Evolutionary conservation across 441 rosid genomes (phyloP), one percentile per base, ranked within the genome.

Genomic region (Arabidopsis lyrata): DNA sequence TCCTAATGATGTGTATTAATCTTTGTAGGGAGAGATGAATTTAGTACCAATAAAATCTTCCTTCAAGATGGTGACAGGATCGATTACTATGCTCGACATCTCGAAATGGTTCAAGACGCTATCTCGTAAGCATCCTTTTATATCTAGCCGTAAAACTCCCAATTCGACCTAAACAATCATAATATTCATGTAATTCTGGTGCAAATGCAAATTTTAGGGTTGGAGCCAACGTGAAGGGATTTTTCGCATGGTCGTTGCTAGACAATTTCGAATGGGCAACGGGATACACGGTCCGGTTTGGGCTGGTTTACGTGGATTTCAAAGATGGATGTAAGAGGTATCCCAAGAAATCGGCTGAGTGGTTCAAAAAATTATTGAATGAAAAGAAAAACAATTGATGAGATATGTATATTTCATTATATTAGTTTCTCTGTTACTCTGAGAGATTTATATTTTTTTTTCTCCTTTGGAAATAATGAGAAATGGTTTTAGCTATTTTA

Each of bases 171-270:
- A 29, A 18, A 13, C 24, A 38, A 29, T n/a, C 6, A 41, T 57
- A 3, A 22, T 5, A 58, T 49, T 22, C 3, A 54, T 67, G 14
- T 7, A n/a, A 48, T 5, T 10, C 11, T 56, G 64, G 44, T 20
- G 39, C 15, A 15, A 69, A 68, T 62, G 52, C 29, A 27, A 42
- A 15, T 69, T 69, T n/a, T 41, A 80, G 81, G 78, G 55, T 74
- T 7, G 85, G 81, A 8, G 83, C 73, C 27, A 80, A 82, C 36
- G 83, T 82, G 47, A 79, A 71, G 52, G 83, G 83, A 35, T 82
- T 70, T 32, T 82, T 82, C 3, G 80, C 81, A 6, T 82, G 83
- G 85, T 80, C 85, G 20, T 44, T 80, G 58, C 53, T 80, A 52
- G 83, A 82, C 47, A 74, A 82, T 13, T 82, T 62, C 13, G 85